phyloP scores from a whole-genome alignment of 805 yeast species.

The Candida multigemmis region DNA sequence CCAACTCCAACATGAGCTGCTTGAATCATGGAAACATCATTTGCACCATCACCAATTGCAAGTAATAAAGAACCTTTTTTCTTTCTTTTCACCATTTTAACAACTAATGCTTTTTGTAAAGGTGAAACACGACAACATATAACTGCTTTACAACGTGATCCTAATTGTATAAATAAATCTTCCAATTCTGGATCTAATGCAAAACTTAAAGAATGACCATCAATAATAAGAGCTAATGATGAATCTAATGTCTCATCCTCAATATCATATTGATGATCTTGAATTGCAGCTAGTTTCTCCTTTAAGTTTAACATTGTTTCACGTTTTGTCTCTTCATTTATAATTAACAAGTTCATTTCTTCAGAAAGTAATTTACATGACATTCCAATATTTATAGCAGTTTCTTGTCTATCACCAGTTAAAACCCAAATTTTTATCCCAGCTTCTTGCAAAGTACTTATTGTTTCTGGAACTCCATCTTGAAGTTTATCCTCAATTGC shows the following conservation, averaged over 20 bases:
- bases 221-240: slow-evolving; percentile 83
- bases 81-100: slow-evolving; percentile 83
- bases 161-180: slow-evolving; percentile 68
- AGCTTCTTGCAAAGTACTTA: slow-evolving; percentile 89
- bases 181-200: slow-evolving; percentile 81
- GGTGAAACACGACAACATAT: slow-evolving; percentile 98
- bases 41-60: slow-evolving; percentile 99
- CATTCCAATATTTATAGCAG: slow-evolving; percentile 98
- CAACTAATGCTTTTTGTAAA: slow-evolving; percentile 91
- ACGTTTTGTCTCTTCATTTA: slow-evolving; percentile 76
- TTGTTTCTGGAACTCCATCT: slow-evolving; percentile 98
- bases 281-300: slow-evolving; percentile 69
- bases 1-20: slow-evolving; percentile 99
- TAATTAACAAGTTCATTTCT: slow-evolving; percentile 87
- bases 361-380: slow-evolving; percentile 90
- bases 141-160: slow-evolving; percentile 86
- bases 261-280: slow-evolving; percentile 53
- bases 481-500: slow-evolving; percentile 97
- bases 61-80: slow-evolving; percentile 60
- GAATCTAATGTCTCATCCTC: slow-evolving; percentile 48
- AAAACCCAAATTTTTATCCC: slow-evolving; percentile 97
- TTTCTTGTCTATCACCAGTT: slow-evolving; percentile 98
- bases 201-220: slow-evolving; percentile 82
- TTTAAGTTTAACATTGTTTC: slow-evolving; percentile 67
- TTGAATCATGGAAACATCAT: slow-evolving; percentile 98